Evolutionary conservation across 768 basidiomycete genomes (phyloP), one percentile per base, ranked within the genome.

Genomic region (Lenzites betulinus): DNA sequence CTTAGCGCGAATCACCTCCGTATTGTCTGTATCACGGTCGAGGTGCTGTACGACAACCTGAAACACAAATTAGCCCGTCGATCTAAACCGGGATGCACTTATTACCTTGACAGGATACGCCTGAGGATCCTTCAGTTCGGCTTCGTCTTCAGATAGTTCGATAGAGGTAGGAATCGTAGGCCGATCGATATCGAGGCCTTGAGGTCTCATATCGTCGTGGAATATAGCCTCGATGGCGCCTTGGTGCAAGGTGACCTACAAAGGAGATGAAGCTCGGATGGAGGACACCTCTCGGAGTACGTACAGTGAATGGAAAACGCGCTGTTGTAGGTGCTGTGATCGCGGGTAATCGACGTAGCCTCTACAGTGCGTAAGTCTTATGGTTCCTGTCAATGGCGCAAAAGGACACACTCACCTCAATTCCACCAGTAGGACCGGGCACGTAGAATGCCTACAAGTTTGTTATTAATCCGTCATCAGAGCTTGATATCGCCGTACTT

Each of bases 291-390:
- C n/a, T n/a, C n/a, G 30, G 6, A 33, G 30, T 33, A 33, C 16
- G 54, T 58, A 85, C 89, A 76, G 89, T 88, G 63, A 88, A 92
- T 13, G 89, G 89, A 71, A 81, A 92, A n/a, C 88, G 81, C 1
- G 88, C 88, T 2, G 55, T 50, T 18, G 80, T 80, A 3, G 83
- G 77, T 1, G 85, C 83, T 4, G 80, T 82, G 23, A 90, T 79
- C 66, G 89, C 86, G 12, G 87, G 77, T 2, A 81, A 81, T 18
- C 87, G 82, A 41, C 85, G 83, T 7, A 84, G 84, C 16, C 87
- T 77, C 88, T 91, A 7, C 30, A 4, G 30, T 33, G 9, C 7
- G 25, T 13, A 12, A 25, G 11, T 25, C 9, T 46, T 26, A 12
- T 12, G 15, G 35, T 22, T n/a, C 16, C 20, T 1, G 12, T 39